phyloP scores from a whole-genome alignment of 2,329 filamentous ascomycete genomes.

The Huntiella omanensis region DNA sequence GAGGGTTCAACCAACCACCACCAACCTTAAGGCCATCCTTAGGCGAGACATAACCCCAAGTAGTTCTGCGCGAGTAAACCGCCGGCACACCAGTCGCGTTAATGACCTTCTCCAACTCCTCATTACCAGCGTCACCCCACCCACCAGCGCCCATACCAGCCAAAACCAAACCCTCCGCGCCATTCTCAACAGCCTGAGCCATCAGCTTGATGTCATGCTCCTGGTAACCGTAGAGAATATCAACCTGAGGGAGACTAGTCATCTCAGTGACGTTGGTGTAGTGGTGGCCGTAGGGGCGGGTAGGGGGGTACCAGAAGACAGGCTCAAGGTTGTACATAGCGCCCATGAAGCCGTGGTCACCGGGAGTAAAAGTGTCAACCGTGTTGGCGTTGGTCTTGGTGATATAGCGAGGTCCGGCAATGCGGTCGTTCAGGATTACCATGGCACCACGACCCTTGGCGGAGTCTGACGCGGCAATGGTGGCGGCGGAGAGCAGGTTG shows the following conservation, averaged over 20 bases:
- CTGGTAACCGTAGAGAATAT: conserved; percentile 37
- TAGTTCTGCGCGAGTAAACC: conserved; percentile 31
- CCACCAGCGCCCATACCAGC: conserved; percentile 36
- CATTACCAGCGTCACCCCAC: conserved; percentile 24
- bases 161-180: conserved; percentile 34
- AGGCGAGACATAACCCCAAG: conserved; percentile 30
- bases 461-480: conserved; percentile 28
- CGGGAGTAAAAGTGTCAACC: conserved; percentile 41
- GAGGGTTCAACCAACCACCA: conserved; percentile 34
- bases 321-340: conserved; percentile 38
- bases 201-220: conserved; percentile 30
- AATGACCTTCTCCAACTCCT: conserved; percentile 19
- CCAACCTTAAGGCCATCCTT: conserved; percentile 22
- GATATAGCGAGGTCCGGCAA: conserved; percentile 35
- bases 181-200: conserved; percentile 26
- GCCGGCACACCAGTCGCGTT: conserved; percentile 28
- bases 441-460: conserved; percentile 35
- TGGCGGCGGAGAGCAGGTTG: conserved; percentile 42
- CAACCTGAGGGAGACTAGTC: conserved; percentile 29
- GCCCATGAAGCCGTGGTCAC: conserved; percentile 38
- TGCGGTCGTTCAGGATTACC: conserved; percentile 43
- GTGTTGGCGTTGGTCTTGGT: conserved; percentile 45
- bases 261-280: conserved; percentile 22
- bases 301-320: conserved; percentile 38
- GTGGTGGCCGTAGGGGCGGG: conserved; percentile 26